A percentile compares a stretch with the other conserved stretches of the same genome.
These are phyloP conservation scores for Spathaspora gorwiae DNA, from an alignment of 805 yeast genomes.

Conservation along the genomic window DNA sequence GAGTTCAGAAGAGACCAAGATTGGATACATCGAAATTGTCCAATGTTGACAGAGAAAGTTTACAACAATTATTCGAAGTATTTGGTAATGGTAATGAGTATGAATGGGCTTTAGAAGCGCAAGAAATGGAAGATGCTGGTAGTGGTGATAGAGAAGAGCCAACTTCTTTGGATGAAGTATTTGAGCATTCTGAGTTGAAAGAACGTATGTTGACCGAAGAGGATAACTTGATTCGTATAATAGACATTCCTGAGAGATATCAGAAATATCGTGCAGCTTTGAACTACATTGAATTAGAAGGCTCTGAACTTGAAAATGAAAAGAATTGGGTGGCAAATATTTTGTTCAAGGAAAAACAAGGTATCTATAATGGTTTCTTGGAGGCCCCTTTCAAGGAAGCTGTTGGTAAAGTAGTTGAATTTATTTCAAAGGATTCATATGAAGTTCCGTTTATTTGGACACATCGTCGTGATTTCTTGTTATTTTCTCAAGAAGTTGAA, in stretches of 20 bases:
- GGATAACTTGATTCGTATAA: slow-evolving; percentile 80
- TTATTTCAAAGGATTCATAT: slow-evolving; percentile 67
- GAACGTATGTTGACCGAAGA: slow-evolving; percentile 88
- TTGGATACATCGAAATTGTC: slow-evolving; percentile 57
- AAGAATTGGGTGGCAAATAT: slow-evolving; percentile 76
- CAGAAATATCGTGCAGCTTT: slow-evolving; percentile 72
- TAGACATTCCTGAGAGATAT: slow-evolving; percentile 89
- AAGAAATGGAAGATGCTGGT: slow-evolving; percentile 58
- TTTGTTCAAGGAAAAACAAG: slow-evolving; percentile 53
- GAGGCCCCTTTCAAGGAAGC: slow-evolving; percentile 59
- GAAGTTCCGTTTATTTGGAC: slow-evolving; percentile 97
- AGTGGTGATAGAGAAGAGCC: slow-evolving; percentile 51
- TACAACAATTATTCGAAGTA: slow-evolving; percentile 89
- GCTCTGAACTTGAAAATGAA: slow-evolving; percentile 66
- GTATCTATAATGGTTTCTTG: slow-evolving; percentile 34
- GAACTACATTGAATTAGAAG: slow-evolving; percentile 62
- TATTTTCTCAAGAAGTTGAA: slow-evolving; percentile 48
- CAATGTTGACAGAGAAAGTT: slow-evolving; percentile 78
- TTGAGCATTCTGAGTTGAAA: slow-evolving; percentile 89
- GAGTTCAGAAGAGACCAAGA: slow-evolving; percentile 32
- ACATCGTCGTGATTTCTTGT: slow-evolving; percentile 85
- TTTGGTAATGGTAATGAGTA: slow-evolving; percentile 97
- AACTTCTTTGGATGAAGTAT: slow-evolving; percentile 76
- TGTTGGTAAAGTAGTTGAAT: slow-evolving; percentile 66
- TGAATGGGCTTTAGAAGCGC: slow-evolving; percentile 96